Percentiles rank a stretch among this genome's conserved stretches.
Conservation (phyloP, 202 grass and related monocot genomes). For the Miscanthus sacchariflorus region DNA sequence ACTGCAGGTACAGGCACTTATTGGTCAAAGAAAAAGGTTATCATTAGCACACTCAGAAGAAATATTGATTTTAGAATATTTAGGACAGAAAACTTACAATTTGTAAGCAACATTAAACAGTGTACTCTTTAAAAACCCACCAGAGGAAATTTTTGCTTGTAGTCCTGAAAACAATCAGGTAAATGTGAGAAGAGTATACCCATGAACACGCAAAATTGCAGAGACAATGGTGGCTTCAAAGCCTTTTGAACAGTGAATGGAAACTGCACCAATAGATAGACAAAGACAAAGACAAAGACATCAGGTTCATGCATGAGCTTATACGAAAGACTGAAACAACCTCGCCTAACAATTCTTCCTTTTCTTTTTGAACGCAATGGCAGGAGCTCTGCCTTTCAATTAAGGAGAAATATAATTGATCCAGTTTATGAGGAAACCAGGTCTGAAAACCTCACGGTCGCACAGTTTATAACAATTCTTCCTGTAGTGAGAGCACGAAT, state of each 20-base stretch:
- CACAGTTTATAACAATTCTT: conserved; percentile 7
- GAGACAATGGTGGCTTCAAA: not conserved
- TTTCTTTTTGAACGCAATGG: not conserved
- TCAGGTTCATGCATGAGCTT: conserved; percentile 10
- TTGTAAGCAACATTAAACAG: conserved; percentile 91
- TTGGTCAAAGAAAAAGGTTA: conserved; percentile 19
- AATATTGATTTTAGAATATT: conserved; percentile 23
- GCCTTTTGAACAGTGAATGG: conserved; percentile 26
- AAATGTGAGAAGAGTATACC: conserved; percentile 33
- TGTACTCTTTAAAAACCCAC: conserved; percentile 79
- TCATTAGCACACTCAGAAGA: conserved; percentile 13
- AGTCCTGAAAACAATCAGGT: conserved; percentile 59
- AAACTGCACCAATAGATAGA: conserved; percentile 19
- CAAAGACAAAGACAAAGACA: not conserved
- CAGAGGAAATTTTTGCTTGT: conserved; percentile 80
- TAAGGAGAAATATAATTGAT: not conserved
- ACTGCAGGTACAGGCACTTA: conserved; percentile 5
- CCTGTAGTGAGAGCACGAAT: conserved; percentile 1
- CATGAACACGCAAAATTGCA: conserved; percentile 10
- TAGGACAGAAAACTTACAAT: conserved; percentile 68
- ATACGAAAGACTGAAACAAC: conserved; percentile 28
- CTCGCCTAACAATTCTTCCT: not conserved
- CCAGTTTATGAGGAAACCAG: not conserved
- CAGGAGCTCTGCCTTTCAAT: not conserved
- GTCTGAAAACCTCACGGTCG: not conserved